Percentiles rank a stretch among this genome's conserved stretches.
phyloP scores from a whole-genome alignment of 768 basidiomycete genomes.

The Cystofilobasidium bisporidii region DNA sequence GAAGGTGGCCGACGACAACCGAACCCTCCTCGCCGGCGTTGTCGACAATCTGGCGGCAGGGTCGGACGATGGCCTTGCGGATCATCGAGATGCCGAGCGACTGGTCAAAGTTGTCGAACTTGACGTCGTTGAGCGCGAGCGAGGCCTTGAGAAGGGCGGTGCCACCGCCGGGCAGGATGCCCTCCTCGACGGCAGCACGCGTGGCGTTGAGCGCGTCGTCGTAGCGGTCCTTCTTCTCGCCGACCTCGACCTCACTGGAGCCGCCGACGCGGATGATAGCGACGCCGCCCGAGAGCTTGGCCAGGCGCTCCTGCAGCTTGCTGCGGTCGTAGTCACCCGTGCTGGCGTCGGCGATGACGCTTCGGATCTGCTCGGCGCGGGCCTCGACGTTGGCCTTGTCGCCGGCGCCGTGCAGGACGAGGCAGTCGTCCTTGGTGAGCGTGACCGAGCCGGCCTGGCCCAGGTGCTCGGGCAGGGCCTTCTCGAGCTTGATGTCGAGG shows the following conservation, averaged over 20 bases:
- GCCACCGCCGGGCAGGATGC: slow-evolving; percentile 84
- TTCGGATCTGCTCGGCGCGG: slow-evolving; percentile 91
- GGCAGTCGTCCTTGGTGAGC: slow-evolving; percentile 96
- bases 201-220: slow-evolving; percentile 91
- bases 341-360: slow-evolving; percentile 65
- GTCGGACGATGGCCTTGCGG: slow-evolving; percentile 69
- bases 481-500: slow-evolving; percentile 94
- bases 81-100: slow-evolving; percentile 81
- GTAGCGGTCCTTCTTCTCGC: slow-evolving; percentile 99
- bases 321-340: slow-evolving; percentile 89
- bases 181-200: slow-evolving; percentile 94
- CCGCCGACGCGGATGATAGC: slow-evolving; percentile 98
- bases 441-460: slow-evolving; percentile 84
- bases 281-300: slow-evolving; percentile 90
- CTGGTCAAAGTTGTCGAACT: slow-evolving; percentile 89
- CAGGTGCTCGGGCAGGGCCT: slow-evolving; percentile 74
- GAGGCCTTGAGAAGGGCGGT: slow-evolving; percentile 62
- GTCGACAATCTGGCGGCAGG: slow-evolving; percentile 74
- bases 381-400: slow-evolving; percentile 80
- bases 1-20: slow-evolving; percentile 81
- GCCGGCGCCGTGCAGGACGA: slow-evolving; percentile 87
- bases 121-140: slow-evolving; percentile 51
- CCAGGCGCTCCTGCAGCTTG: slow-evolving; percentile 92
- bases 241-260: slow-evolving; percentile 83
- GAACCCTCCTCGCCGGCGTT: slow-evolving; percentile 92